Percentiles rank a stretch among this genome's conserved stretches.
Conservation (phyloP, 2,329 filamentous ascomycete species). For the Graphiopsis chlorocephala region DNA sequence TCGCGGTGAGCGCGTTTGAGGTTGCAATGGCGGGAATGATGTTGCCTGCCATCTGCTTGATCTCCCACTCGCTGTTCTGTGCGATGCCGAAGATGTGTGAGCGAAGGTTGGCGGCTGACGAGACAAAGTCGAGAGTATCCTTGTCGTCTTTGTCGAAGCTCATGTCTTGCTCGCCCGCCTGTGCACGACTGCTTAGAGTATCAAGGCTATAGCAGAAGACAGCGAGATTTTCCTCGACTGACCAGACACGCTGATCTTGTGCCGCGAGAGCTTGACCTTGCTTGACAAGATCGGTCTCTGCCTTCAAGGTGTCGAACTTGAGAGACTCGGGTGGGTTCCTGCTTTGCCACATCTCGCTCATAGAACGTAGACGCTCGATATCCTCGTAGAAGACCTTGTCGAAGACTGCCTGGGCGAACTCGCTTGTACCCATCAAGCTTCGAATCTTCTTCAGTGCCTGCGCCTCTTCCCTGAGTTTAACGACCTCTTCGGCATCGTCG, state of each 20-base stretch:
- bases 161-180: constrained; percentile 61
- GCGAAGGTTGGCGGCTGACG: constrained; percentile 83
- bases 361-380: constrained; percentile 74
- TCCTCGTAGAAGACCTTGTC: constrained; percentile 90
- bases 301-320: constrained; percentile 56
- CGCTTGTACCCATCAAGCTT: constrained; percentile 71
- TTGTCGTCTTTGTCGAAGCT: constrained; percentile 96
- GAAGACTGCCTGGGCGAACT: constrained; percentile 79
- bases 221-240: constrained; percentile 74
- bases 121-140: constrained; percentile 92
- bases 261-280: constrained; percentile 52
- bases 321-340: constrained; percentile 71
- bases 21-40: constrained; percentile 98
- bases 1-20: constrained; percentile 93
- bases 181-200: constrained; percentile 70
- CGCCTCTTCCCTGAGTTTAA: constrained; percentile 79
- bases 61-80: constrained; percentile 85
- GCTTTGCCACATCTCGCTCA: constrained; percentile 96
- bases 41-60: constrained; percentile 98
- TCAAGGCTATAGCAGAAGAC: constrained; percentile 84
- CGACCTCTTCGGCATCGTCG: constrained; percentile 85
- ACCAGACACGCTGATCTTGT: constrained; percentile 73
- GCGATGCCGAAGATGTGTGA: constrained; percentile 89
- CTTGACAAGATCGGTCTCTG: constrained; percentile 32
- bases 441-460: constrained; percentile 80